Evolutionary conservation across 1,284 basidiomycete species (phyloP).

Genomic region (Ustilago loliicola): DNA sequence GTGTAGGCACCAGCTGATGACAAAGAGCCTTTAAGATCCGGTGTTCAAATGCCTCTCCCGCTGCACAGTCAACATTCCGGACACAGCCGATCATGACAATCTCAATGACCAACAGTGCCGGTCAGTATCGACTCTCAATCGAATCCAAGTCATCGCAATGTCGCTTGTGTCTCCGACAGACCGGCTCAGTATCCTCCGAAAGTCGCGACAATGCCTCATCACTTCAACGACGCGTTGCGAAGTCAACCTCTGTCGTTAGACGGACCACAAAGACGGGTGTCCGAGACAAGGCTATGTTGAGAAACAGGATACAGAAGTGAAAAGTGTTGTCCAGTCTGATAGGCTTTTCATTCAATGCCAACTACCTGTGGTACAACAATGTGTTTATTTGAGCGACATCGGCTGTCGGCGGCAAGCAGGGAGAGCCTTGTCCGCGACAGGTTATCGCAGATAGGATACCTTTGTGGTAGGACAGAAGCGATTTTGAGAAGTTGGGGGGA

Average conservation of each 20-base stretch:
- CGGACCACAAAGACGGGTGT: not conserved
- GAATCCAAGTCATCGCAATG: not conserved
- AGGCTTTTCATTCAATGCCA: not conserved
- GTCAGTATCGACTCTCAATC: too few relatives aligned
- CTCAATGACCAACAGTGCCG: too few relatives aligned
- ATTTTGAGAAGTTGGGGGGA: not conserved
- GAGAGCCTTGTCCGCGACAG: not conserved
- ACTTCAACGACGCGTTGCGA: not conserved
- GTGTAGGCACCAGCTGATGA: too few relatives aligned
- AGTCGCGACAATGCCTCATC: too few relatives aligned
- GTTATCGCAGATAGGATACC: not conserved
- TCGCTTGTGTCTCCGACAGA: not conserved
- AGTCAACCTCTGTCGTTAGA: not conserved
- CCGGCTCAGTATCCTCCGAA: not conserved
- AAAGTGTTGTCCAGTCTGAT: not conserved
- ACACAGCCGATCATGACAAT: too few relatives aligned
- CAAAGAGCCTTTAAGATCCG: too few relatives aligned
- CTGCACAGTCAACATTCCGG: too few relatives aligned
- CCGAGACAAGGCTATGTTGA: too few relatives aligned
- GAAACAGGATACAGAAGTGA: too few relatives aligned
- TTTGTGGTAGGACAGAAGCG: not conserved
- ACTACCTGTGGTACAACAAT: not conserved
- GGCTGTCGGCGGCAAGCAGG: not conserved
- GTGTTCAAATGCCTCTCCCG: too few relatives aligned
- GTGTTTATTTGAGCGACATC: not conserved